Percentiles rank a stretch among this genome's conserved stretches.
phyloP scores from a whole-genome alignment of 371 early-diverging fungal species.

The Funneliformis caledonium region DNA sequence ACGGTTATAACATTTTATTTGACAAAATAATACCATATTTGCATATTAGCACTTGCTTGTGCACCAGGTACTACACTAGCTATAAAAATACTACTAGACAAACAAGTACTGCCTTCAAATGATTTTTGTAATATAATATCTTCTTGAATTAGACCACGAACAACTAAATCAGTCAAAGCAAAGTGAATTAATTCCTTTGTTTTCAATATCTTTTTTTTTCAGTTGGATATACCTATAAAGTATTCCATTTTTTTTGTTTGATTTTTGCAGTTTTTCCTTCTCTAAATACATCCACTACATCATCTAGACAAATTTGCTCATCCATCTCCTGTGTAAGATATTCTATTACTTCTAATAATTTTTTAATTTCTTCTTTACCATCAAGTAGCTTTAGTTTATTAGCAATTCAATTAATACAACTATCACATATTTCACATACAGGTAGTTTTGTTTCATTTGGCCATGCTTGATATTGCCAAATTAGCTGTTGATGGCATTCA shows the following conservation, averaged over 20 bases:
- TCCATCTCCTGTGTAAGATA: not conserved
- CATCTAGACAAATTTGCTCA: not conserved
- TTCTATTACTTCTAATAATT: constrained; percentile 4
- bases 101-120: not conserved
- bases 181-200: not conserved
- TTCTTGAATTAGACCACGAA: not conserved
- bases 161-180: not conserved
- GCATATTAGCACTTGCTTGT: not conserved
- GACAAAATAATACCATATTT: not conserved
- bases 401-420: not conserved
- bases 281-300: constrained; percentile 2
- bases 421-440: not conserved
- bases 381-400: not conserved
- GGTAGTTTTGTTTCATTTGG: not conserved
- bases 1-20: no score
- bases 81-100: not conserved
- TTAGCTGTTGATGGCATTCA: not conserved
- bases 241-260: not conserved
- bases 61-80: not conserved
- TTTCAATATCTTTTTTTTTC: not conserved
- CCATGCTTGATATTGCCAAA: not conserved
- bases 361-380: not conserved
- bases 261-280: not conserved
- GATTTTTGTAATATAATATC: not conserved
- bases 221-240: no score